Base-by-base conservation (phyloP, 2,329 filamentous ascomycete genomes). In the Annulohypoxylon truncatum region DNA sequence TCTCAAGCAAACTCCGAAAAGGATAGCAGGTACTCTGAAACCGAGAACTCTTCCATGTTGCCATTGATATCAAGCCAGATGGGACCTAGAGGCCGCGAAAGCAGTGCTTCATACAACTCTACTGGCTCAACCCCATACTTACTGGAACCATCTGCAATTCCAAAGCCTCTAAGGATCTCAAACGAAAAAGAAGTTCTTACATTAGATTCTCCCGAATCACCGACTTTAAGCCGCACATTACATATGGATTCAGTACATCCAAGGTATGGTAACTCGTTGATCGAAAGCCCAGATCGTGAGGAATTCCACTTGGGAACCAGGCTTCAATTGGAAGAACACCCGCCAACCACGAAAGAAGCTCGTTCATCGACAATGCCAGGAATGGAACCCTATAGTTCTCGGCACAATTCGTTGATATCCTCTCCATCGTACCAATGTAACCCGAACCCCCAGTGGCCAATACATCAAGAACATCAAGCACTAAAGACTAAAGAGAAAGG, bases 401-500 rank as follows among this genome's bases (percentile, higher is more conserved):
- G 4, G 10, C 9, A 24, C 10, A 7, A 4, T 2, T 46, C 22
- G 42, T 24, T 26, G 22, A n/a, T 13, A 12, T 13, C 42, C 12
- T 22, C 42, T 10, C 26, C 13, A 29, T 40, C 13, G 12, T 3
- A 40, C 10, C 18, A 24, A 8, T 18, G 1, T 7, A 3, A 22
- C 13, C 2, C 26, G 2, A 3, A 55, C 10, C 22, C 40, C 12
- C 35, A 24, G 13, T 62, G 60, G 60, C 52, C 44, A 20, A 59
- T 59, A 13, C 35, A 24, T 8, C 18, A 54, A 50, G 54, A 64
- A 10, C 31, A 57, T 20, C 40, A 63, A 26, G 48, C 10, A 18
- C 33, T 47, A 26, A 65, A 26, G 29, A 40, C 3, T n/a, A 60
- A 47, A 31, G 57, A 44, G 10, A 61, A 50, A 10, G 40, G 51